Base-by-base conservation (phyloP, 2,329 filamentous ascomycete species). In the Fusarium musae region DNA sequence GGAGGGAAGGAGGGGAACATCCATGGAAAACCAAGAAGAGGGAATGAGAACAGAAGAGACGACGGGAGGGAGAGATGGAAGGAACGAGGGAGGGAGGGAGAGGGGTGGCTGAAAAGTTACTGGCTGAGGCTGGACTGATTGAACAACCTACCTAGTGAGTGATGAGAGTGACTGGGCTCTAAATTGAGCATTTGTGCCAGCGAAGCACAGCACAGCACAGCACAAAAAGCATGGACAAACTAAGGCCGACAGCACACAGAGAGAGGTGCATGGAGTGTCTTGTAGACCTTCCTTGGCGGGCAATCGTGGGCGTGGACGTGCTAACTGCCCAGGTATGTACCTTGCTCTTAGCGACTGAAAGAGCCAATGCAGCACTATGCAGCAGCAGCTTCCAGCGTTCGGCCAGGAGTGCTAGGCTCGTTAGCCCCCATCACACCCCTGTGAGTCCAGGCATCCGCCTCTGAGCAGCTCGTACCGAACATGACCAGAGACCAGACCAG, bases 101-200 rank as follows among this genome's bases (percentile, higher is more conserved):
- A 76, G 76, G 77, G 78, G 79, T 80, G 78, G 77, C 76, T 80
- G 77, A 78, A 69, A 68, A 70, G 70, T 73, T 61, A 70, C 75
- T 73, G 72, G 71, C 69, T 75, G 71, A 77, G 74, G 75, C 78
- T 77, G 75, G 75, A 47, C 42, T 60, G 36, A 26, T 32, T 49
- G 28, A 32, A 15, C 15, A 21, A 26, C 26, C 26, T 26, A 26
- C 26, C 26, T 26, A 49, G 46, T 32, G 56, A 52, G 47, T 52
- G 47, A 52, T 52, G 47, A 36, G 47, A 34, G 28, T 32, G 46
- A 50, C 28, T 49, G 47, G n/a, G 32, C 32, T 52, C 49, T 52
- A 52, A 52, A 37, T 26, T 52, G 32, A 21, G 68, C 75, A 75
- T 66, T 78, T 71, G 65, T 79, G 77, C 75, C 78, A 79, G 69